Conservation (phyloP, 805 yeast species). For the Yamadazyma phyllophila region DNA sequence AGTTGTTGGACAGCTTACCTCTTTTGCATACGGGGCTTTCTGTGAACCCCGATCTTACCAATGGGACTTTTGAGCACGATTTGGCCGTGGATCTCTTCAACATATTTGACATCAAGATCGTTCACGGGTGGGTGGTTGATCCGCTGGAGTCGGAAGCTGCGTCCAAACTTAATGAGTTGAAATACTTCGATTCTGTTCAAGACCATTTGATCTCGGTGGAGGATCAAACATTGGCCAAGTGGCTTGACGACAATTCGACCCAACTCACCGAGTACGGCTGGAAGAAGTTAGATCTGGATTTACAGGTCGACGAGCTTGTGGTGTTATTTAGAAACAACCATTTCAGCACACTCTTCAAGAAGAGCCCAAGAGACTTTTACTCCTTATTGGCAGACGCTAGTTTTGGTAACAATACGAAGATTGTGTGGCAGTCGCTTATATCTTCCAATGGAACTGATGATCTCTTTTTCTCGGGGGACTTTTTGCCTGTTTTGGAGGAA, state of each 20-base stretch:
- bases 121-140: conserved; percentile 83
- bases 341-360: conserved; percentile 67
- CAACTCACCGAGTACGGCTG: conserved; percentile 77
- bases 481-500: conserved; percentile 43
- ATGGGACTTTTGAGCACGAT: conserved; percentile 49
- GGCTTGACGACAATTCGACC: conserved; percentile 61
- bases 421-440: conserved; percentile 80
- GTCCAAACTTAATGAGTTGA: conserved; percentile 2
- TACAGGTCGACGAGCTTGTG: conserved; percentile 54
- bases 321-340: conserved; percentile 90
- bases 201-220: conserved; percentile 41
- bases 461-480: conserved; percentile 64
- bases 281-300: conserved; percentile 37
- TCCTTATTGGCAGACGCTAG: conserved; percentile 75
- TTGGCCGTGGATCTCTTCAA: conserved; percentile 56
- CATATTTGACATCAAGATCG: conserved; percentile 56
- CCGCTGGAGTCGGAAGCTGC: conserved; percentile 11
- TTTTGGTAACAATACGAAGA: conserved; percentile 43
- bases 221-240: conserved; percentile 15
- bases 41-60: conserved; percentile 62
- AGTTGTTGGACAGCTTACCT: conserved; percentile 57
- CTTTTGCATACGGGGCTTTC: conserved; percentile 65
- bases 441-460: conserved; percentile 71
- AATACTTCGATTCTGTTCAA: conserved; percentile 55
- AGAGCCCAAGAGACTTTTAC: conserved; percentile 49